These are phyloP conservation scores for Hericium erinaceus DNA, from an alignment of 768 basidiomycete genomes.

Conservation along the genomic window DNA sequence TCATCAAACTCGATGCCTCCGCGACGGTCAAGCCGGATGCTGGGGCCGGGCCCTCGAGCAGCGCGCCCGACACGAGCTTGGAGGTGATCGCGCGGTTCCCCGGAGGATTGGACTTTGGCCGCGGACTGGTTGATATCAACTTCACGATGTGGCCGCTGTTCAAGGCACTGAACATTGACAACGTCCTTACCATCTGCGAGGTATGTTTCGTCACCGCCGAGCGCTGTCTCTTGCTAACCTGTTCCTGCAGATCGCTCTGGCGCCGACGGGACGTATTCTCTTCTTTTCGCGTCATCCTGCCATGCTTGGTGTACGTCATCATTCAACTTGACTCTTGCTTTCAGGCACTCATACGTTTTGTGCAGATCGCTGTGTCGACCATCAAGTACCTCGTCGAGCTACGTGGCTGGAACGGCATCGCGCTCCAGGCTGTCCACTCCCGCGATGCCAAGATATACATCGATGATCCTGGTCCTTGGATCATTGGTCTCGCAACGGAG, in stretches of 20 bases:
- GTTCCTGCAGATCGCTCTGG: slow-evolving; percentile 58
- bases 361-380: slow-evolving; percentile 77
- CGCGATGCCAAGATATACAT: slow-evolving; percentile 90
- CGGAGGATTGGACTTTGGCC: slow-evolving; percentile 88
- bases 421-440: slow-evolving; percentile 67
- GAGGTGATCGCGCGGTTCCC: slow-evolving; percentile 88
- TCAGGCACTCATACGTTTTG: not conserved
- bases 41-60: slow-evolving; percentile 23
- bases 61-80: slow-evolving; percentile 37
- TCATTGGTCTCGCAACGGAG: slow-evolving; percentile 83
- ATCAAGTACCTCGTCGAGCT: slow-evolving; percentile 88
- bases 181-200: slow-evolving; percentile 89
- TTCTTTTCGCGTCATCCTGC: slow-evolving; percentile 87
- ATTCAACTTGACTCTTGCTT: not conserved
- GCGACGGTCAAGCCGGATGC: slow-evolving; percentile 42
- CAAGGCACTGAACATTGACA: slow-evolving; percentile 86
- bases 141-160: slow-evolving; percentile 97
- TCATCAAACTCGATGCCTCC: slow-evolving; percentile 80
- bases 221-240: not conserved
- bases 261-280: slow-evolving; percentile 78
- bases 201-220: slow-evolving; percentile 26
- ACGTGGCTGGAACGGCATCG: slow-evolving; percentile 88
- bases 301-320: slow-evolving; percentile 67
- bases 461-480: slow-evolving; percentile 96
- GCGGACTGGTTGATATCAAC: slow-evolving; percentile 86